Conservation (phyloP, 768 basidiomycete genomes). For the Auricularia cornea region DNA sequence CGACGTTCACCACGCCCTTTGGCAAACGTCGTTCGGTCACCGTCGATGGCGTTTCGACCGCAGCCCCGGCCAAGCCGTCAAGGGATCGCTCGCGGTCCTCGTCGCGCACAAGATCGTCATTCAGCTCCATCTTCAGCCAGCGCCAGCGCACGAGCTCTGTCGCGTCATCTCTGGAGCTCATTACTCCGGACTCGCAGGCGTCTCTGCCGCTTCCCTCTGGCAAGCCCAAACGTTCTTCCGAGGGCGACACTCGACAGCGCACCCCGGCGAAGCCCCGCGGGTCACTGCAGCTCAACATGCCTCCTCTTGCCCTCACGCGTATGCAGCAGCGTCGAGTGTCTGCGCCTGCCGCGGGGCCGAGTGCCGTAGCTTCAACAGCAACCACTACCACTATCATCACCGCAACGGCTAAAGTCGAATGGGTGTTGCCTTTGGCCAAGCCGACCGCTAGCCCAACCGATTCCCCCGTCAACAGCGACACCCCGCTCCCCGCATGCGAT, state of each 20-base stretch:
- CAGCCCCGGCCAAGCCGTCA: neutral
- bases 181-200: neutral
- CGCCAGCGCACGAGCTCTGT: neutral
- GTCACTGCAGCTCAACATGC: neutral
- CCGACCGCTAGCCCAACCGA: neutral
- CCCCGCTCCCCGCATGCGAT: neutral
- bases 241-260: neutral
- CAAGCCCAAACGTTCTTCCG: too few species aligned
- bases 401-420: too few species aligned
- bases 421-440: too few species aligned
- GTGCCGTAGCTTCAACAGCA: neutral
- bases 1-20: neutral
- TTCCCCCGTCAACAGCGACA: neutral
- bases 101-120: neutral
- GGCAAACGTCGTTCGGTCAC: neutral
- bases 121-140: neutral
- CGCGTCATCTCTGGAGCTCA: neutral
- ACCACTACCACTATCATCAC: neutral
- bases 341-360: neutral
- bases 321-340: neutral
- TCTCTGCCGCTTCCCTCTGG: neutral
- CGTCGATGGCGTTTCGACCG: neutral
- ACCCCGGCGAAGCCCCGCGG: neutral
- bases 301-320: neutral
- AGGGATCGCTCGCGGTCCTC: neutral